Conservation (phyloP, 2,329 filamentous ascomycete genomes). For the Aspergillus ibericus region DNA sequence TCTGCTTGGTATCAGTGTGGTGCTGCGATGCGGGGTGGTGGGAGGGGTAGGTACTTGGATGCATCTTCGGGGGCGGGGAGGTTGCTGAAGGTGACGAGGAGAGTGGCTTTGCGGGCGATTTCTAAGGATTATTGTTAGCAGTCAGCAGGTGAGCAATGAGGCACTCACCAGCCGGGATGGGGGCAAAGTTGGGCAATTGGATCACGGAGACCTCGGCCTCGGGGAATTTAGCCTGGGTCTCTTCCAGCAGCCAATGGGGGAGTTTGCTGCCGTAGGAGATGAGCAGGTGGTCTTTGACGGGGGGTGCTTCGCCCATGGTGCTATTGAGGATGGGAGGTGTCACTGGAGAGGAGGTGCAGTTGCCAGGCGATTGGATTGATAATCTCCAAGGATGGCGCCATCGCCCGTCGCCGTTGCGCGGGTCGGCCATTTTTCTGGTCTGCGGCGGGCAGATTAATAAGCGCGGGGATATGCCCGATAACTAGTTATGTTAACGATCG, state of each 20-base stretch:
- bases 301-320: conserved; percentile 25
- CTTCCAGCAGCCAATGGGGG: conserved; percentile 16
- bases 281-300: conserved; percentile 24
- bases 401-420: background rate
- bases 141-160: background rate
- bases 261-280: conserved; percentile 21
- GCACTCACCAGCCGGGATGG: conserved; percentile 26
- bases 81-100: conserved; percentile 27
- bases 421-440: background rate
- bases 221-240: conserved; percentile 24
- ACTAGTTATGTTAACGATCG: background rate
- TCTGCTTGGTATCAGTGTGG: conserved; percentile 21
- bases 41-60: conserved; percentile 20
- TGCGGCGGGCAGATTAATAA: background rate
- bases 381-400: background rate
- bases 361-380: background rate
- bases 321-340: background rate
- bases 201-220: conserved; percentile 23
- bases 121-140: conserved; percentile 15
- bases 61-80: conserved; percentile 31
- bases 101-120: conserved; percentile 23
- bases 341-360: background rate
- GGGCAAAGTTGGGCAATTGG: conserved; percentile 10
- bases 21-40: background rate
- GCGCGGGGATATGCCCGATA: background rate